Base-by-base conservation (phyloP, 169 alveolate species). In the Babesia caballi region DNA sequence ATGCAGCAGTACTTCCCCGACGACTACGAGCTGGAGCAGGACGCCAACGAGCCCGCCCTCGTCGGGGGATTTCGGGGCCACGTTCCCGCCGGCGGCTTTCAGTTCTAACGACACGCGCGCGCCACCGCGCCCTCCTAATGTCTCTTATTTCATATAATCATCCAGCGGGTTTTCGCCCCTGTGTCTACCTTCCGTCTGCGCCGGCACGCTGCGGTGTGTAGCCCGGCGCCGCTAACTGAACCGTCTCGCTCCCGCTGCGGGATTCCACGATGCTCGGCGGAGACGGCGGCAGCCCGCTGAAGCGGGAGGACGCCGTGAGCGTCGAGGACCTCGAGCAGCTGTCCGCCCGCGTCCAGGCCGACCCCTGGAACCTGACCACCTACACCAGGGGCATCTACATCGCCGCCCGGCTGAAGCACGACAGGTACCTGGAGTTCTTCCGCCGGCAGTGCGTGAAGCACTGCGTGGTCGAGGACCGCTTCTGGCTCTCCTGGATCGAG, bases 1-100 rank as follows among this genome's bases (percentile, higher is more conserved):
- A 42, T 88, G 46, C 76, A 88, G 66, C 66, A 82, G 54, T 88
- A 77, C 65, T 88, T 88, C 83, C 91, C 93, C 15, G 74, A 80
- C 9, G 85, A 84, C 52, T 74, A 72, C 63, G 90, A 80, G 46
- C 56, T 73, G 41, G 91, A 88, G 27, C 76, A 71, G 42, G 69
- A 81, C 36, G 53, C 52, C 40, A 60, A 11, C 44, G 57, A 32
- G 6, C 32, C 66, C 0, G 14, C 66, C 19, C 4, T 27, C 36
- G 33, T 0, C 44, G 33, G 17, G 40, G 19, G 42, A 21, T 67
- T 67, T 19, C 52, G 51, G 32, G 66, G 54, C 1, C 27, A 35
- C 28, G 69, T 71, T 21, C 88, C 88, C 40, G 66, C 36, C 11
- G 84, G 88, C 49, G 88, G 88, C 25, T 81, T 81, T 41, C 84